Evolutionary conservation across 352 stramenopile species (phyloP), one percentile per base, ranked within the genome.

Genomic region (Phytophthora colocasiae): DNA sequence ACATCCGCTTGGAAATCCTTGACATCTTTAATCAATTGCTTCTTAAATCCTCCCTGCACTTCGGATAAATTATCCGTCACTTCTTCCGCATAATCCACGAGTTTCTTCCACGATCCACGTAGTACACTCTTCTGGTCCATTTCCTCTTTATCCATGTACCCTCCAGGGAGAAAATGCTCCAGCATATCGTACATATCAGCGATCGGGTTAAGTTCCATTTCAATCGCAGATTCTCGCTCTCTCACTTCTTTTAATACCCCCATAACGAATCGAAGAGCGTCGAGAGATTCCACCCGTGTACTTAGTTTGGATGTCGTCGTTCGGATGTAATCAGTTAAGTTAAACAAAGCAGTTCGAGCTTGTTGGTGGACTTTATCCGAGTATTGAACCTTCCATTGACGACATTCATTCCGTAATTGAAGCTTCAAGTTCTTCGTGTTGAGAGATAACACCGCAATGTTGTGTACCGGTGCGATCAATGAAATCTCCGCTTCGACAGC

Each of bases 101-200:
- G 79, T 49, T 93, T 96, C 6, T 81, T 76, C 92, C 93, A 98
- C 12, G 77, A 81, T 19, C 80, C 80, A 4, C 87, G 84, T 24
- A 98, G 69, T 1, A 97, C 78, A 46, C 79, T 95, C 64, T 97
- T 97, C 58, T 97, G 85, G 45, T 97, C 90, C 69, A 98, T 95
- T 66, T 98, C 90, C 44, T 93, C 85, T 44, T 92, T 90, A 59
- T 96, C 85, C 71, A 96, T 92, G 61, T 91, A 87, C 7, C 89
- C 89, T 19, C 83, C 89, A 15, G 90, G 90, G 1, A 97, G 56
- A 46, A 91, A 96, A 41, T 95, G 85, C 58, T 97, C 89, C 6
- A 97, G 80, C 89, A 97, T 95, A 4, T 89, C 73, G 60, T 97
- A 97, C 89, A 97, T 96, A 63, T 96, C 89, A 0, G 86, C 76